Base-by-base conservation (phyloP, 164 flowering plant species). In the Dillenia suffruticosa region DNA sequence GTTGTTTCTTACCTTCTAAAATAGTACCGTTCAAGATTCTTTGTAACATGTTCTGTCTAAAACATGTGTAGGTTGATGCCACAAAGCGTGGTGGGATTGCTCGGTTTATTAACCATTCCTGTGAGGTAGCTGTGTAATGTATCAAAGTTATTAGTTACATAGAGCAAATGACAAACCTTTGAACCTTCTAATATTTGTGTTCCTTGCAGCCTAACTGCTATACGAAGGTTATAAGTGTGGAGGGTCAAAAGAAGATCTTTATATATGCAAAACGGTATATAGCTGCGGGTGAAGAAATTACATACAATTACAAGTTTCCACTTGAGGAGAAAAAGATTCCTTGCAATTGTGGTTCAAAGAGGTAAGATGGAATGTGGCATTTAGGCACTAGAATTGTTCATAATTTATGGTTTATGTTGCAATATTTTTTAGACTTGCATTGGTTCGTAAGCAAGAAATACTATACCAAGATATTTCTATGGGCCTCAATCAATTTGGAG, bases 31-130 rank as follows among this genome's bases (percentile, higher is more conserved):
- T 19, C 22, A 1, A 1, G 22, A 19, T 19, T 19, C 22, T 19
- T 19, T 19, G 22, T 19, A 19, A 19, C 22, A 19, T 19, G 22
- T 19, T 19, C 14, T n/a, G 10, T 55, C 11, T n/a, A 5, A 14
- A 52, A 47, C 58, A 47, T 57, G 10, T 74, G 69, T 68, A 90
- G 99, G 96, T 95, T 72, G 99, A 92, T 84, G 99, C 99, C 44
- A 95, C 99, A 50, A 95, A 95, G 70, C 90, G 99, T 70, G 99
- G 99, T 67, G 99, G 97, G 45, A 81, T 95, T 65, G 97, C 99
- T 48, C 85, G 99, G 71, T 95, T 95, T 72, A 85, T 95, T 66
- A 95, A 95, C 72, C 99, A 95, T 81, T 95, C 99, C 8, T 95
- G 99, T 73, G 97, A 95, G 92, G 99, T 92, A 79, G 15, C 17